Base-by-base conservation (phyloP, 1,139 yeast species). In the Kurtzmaniella natalensis region DNA sequence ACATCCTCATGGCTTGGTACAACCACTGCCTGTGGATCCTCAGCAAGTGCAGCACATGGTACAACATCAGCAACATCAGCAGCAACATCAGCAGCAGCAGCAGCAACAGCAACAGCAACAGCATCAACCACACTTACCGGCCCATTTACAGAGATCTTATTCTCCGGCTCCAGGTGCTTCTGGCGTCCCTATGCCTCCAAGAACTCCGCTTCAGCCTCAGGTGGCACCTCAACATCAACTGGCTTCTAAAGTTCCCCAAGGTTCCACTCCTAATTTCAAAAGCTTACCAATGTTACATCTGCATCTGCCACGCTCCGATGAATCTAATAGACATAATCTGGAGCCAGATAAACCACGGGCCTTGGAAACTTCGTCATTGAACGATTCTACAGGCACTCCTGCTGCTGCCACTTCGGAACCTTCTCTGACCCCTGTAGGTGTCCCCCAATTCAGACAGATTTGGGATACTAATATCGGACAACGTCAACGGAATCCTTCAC, bases 381-480 rank as follows among this genome's bases (percentile, higher is more conserved):
- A n/a, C n/a, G n/a, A n/a, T n/a, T n/a, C n/a, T n/a, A n/a, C n/a
- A n/a, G n/a, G n/a, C n/a, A n/a, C n/a, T n/a, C n/a, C n/a, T n/a
- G n/a, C n/a, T n/a, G n/a, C n/a, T n/a, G n/a, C n/a, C n/a, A n/a
- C n/a, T n/a, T n/a, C n/a, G n/a, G n/a, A n/a, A n/a, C 26, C 26
- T 23, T 16, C 11, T 11, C 7, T 23, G 7, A 11, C 26, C 8
- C 26, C 11, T 10, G 14, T 7, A 5, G 14, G 26, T 13, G 26
- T 58, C 10, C 61, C 67, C 17, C 67, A 63, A 39, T 66, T 66
- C 44, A 46, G 71, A 32, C 63, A 65, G 41, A 64, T 66, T 16
- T 65, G 72, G 70, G 63, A 59, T 32, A 30, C 43, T 10, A 37
- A 24, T 10, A 35, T 42, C 11, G 43, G 32, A 5, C 24, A 41